Percentiles rank a stretch among this genome's conserved stretches.
Evolutionary conservation across 2,329 filamentous ascomycete genomes (phyloP).

Genomic region (Chaetomium globosum): DNA sequence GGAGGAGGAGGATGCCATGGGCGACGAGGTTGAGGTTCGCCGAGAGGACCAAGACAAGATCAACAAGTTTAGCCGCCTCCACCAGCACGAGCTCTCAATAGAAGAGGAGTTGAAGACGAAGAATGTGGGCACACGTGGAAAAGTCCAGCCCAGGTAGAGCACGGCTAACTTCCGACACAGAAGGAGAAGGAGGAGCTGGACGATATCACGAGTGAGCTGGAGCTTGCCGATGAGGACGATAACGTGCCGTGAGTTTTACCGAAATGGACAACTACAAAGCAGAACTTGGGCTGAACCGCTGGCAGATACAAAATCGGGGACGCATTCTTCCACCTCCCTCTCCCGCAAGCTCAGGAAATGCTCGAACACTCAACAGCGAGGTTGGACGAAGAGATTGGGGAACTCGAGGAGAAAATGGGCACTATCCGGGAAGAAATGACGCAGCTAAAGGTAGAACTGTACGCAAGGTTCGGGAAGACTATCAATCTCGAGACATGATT

Average conservation of each 20-base stretch:
- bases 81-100: slow-evolving; percentile 77
- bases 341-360: slow-evolving; percentile 84
- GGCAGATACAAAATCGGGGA: slow-evolving; percentile 93
- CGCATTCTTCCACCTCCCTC: slow-evolving; percentile 84
- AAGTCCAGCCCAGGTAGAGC: not conserved
- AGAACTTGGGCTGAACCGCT: slow-evolving; percentile 16
- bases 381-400: slow-evolving; percentile 75
- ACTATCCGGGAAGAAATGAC: slow-evolving; percentile 83
- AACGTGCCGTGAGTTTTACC: slow-evolving; percentile 72
- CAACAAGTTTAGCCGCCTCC: slow-evolving; percentile 93
- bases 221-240: slow-evolving; percentile 94
- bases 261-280: not conserved
- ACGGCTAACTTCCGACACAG: slow-evolving; percentile 50
- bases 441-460: slow-evolving; percentile 85
- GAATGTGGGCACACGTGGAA: slow-evolving; percentile 54
- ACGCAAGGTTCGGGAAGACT: slow-evolving; percentile 91
- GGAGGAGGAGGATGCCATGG: slow-evolving; percentile 79
- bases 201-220: slow-evolving; percentile 86
- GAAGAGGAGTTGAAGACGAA: slow-evolving; percentile 81
- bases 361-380: slow-evolving; percentile 70
- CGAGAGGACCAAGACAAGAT: slow-evolving; percentile 98
- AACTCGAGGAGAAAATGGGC: slow-evolving; percentile 74
- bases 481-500: slow-evolving; percentile 90
- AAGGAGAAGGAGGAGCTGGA: slow-evolving; percentile 99
- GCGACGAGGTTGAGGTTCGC: slow-evolving; percentile 88